Conservation (phyloP, 2,329 filamentous ascomycete genomes). For the Hymenoscyphus linearis region DNA sequence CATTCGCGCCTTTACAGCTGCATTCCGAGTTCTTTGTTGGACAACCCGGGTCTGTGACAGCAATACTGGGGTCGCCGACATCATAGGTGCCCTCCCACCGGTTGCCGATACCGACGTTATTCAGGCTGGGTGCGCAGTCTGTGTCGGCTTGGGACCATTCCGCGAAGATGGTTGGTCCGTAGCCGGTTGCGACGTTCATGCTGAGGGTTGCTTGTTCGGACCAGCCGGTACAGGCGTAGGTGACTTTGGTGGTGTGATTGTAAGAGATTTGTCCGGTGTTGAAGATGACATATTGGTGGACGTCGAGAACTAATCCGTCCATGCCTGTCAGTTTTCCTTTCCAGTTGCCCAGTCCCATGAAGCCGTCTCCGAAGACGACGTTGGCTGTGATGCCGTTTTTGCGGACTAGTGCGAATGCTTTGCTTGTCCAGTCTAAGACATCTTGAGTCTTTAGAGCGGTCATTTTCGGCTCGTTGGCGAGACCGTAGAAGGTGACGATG, state of each 20-base stretch:
- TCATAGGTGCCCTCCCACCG: constrained; percentile 88
- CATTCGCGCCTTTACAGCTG: constrained; percentile 71
- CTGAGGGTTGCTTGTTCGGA: constrained; percentile 68
- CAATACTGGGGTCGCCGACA: constrained; percentile 51
- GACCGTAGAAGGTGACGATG: constrained; percentile 85
- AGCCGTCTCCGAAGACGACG: constrained; percentile 89
- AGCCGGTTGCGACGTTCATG: constrained; percentile 70
- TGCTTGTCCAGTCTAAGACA: constrained; percentile 75
- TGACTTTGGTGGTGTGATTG: constrained; percentile 76
- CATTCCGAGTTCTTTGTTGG: constrained; percentile 64
- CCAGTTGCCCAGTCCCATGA: constrained; percentile 88
- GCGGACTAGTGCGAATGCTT: constrained; percentile 67
- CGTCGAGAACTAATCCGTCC: constrained; percentile 79
- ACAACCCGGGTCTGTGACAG: constrained; percentile 66
- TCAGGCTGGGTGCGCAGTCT: constrained; percentile 82
- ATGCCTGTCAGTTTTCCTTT: constrained; percentile 71
- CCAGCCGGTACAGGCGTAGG: constrained; percentile 86
- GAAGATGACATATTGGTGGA: constrained; percentile 98
- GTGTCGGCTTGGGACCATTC: constrained; percentile 98
- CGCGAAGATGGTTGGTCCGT: constrained; percentile 88
- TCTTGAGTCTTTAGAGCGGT: constrained; percentile 56
- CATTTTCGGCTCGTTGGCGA: constrained; percentile 94
- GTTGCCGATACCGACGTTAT: constrained; percentile 82
- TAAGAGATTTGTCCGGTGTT: constrained; percentile 81
- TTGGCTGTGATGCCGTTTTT: constrained; percentile 68